Evolutionary conservation across 106 monocot species (phyloP), one percentile per base, ranked within the genome.

Genomic region (Dioscorea alata): DNA sequence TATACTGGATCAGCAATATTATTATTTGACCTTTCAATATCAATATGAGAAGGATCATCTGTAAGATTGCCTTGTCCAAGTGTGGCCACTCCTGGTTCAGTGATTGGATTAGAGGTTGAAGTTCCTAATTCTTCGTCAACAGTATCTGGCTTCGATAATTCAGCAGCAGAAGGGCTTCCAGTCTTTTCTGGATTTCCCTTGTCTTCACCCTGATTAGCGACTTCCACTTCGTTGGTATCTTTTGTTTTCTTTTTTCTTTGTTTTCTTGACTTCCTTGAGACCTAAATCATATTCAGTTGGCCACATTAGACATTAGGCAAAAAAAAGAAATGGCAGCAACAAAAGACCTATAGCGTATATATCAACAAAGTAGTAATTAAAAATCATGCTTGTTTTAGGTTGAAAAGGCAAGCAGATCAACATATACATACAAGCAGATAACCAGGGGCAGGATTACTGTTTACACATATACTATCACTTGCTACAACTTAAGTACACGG

Each of bases 231-330:
- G 24, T 23, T 73, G 28, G 67, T 58, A 9, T 57, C 63, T 49
- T 80, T 85, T 48, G 63, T 32, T 73, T 82, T 87, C 77, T 78
- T 87, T 74, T 69, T 92, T 64, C 67, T 85, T 33, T 59, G 69
- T 68, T 76, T 90, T 71, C 92, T 83, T 69, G 78, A 72, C 66
- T 90, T 99, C 76, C 70, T 92, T 31, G 89, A 69, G 64, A 99
- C 97, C 97, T 99, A 73, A 62, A 69, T 54, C 54, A 54, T 54
- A 54, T 8, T 54, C 5, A 54, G 15, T 54, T 54, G 54, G 8
- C 54, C 54, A 54, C 5, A 42, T 42, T 16, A 54, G 7, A 13
- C n/a, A n/a, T n/a, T n/a, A n/a, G n/a, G n/a, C n/a, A 51, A 54
- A 19, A 18, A 54, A 54, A 16, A 8, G 18, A 5, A 54, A 8